A percentile compares a stretch with the other conserved stretches of the same genome.
These are phyloP conservation scores for Austroboletus niveus DNA, from an alignment of 1,284 basidiomycete genomes.

Conservation along the genomic window DNA sequence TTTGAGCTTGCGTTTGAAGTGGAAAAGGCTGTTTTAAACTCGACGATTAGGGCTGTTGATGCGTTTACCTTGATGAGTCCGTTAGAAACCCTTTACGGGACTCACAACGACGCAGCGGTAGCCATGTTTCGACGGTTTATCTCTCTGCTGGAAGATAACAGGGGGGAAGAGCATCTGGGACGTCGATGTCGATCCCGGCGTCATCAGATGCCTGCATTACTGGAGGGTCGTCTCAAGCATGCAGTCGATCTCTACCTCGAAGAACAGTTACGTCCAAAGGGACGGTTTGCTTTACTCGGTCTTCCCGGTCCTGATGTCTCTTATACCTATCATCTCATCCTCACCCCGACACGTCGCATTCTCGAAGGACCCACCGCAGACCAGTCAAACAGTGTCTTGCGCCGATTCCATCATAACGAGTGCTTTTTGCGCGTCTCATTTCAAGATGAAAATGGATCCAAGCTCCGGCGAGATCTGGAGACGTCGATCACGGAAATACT, in stretches of 20 bases:
- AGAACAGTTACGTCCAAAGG: slow-evolving; percentile 24
- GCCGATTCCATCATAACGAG: slow-evolving; percentile 46
- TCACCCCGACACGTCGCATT: slow-evolving; percentile 52
- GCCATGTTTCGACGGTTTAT: slow-evolving; percentile 34
- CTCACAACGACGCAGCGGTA: slow-evolving; percentile 17
- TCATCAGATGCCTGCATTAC: slow-evolving; percentile 6
- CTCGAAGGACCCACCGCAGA: slow-evolving; percentile 56
- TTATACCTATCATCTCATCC: slow-evolving; percentile 41
- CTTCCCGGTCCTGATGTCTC: slow-evolving; percentile 23
- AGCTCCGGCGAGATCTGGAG: slow-evolving; percentile 48
- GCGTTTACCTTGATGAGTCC: slow-evolving; percentile 19
- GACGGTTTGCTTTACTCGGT: slow-evolving; percentile 21
- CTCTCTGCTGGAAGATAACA: slow-evolving; percentile 21
- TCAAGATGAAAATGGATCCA: slow-evolving; percentile 55
- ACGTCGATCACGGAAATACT: slow-evolving; percentile 47
- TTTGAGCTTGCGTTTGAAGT: slow-evolving; percentile 41
- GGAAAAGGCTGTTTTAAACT: slow-evolving; percentile 35
- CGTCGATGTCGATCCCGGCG: not conserved
- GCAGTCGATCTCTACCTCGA: slow-evolving; percentile 26
- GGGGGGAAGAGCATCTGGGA: not conserved
- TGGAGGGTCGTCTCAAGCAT: slow-evolving; percentile 17
- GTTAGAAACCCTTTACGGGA: slow-evolving; percentile 22
- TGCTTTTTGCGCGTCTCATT: slow-evolving; percentile 66
- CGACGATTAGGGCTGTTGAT: slow-evolving; percentile 25
- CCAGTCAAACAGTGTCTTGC: slow-evolving; percentile 59